Evolutionary conservation across 352 stramenopile species (phyloP).

Genomic region (Phytophthora pisi): DNA sequence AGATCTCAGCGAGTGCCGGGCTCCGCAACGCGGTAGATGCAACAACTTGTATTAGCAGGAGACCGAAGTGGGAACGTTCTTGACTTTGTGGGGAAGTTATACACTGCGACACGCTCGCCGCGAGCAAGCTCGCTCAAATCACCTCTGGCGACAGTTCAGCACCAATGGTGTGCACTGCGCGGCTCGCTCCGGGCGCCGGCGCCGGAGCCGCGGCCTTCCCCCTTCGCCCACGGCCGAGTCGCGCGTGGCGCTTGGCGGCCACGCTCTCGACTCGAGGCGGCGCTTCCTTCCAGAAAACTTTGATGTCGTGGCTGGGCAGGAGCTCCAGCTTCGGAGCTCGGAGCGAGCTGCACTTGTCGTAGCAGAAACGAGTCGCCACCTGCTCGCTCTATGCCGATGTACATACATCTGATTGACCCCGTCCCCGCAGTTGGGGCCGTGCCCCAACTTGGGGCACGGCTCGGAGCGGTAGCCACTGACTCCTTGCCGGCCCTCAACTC

Average conservation of each 20-base stretch:
- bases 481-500: constrained; percentile 18
- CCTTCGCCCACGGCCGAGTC: background rate
- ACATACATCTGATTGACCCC: constrained; percentile 33
- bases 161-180: constrained; percentile 16
- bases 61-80: background rate
- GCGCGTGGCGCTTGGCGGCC: background rate
- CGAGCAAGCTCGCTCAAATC: constrained; percentile 26
- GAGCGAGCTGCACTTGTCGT: constrained; percentile 15
- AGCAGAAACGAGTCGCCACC: constrained; percentile 40
- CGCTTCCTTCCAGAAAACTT: constrained; percentile 31
- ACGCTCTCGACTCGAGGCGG: background rate
- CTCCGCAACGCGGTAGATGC: background rate
- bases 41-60: background rate
- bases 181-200: too few species aligned
- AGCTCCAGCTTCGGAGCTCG: too few species aligned
- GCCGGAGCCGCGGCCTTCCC: background rate
- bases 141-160: constrained; percentile 38
- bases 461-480: constrained; percentile 16
- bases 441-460: constrained; percentile 3
- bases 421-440: constrained; percentile 23
- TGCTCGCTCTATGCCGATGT: constrained; percentile 28
- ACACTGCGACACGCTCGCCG: constrained; percentile 26
- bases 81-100: constrained; percentile 27
- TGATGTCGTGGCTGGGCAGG: constrained; percentile 9
- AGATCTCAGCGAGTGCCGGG: background rate